A percentile compares a stretch with the other conserved stretches of the same genome.
phyloP scores from a whole-genome alignment of 768 basidiomycete species.

The Leccinellum rugosiceps region DNA sequence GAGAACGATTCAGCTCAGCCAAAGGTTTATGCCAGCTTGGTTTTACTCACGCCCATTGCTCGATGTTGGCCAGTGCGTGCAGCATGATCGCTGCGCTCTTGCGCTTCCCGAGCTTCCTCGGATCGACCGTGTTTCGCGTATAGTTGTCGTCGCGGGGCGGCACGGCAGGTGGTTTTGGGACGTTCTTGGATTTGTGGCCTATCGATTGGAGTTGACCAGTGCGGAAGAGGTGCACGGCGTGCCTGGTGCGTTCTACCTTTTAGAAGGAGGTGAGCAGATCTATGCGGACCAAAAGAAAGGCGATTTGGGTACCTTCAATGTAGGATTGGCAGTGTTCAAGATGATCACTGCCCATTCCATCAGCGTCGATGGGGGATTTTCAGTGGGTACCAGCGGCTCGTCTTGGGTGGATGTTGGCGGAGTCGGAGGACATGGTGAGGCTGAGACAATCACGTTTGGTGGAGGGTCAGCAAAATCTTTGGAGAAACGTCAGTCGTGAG shows the following conservation, averaged over 20 bases:
- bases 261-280: background rate
- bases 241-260: constrained; percentile 61
- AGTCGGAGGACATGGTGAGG: background rate
- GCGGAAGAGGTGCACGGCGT: constrained; percentile 65
- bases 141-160: constrained; percentile 49
- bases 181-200: constrained; percentile 48
- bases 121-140: constrained; percentile 51
- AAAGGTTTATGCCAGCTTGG: background rate
- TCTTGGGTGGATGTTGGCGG: background rate
- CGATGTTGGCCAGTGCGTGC: background rate
- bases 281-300: background rate
- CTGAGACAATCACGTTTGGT: constrained; percentile 20
- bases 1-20: background rate
- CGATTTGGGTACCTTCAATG: background rate
- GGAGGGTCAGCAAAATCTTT: constrained; percentile 68
- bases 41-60: background rate
- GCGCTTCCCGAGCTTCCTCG: constrained; percentile 54
- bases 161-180: constrained; percentile 52
- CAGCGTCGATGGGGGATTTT: constrained; percentile 53
- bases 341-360: constrained; percentile 80
- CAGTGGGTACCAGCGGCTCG: background rate
- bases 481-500: constrained; percentile 7
- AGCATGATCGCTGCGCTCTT: constrained; percentile 44
- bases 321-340: constrained; percentile 53
- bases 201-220: constrained; percentile 67